These are phyloP conservation scores for Trichosporon asahii DNA, from an alignment of 1,284 basidiomycete species.

Conservation along the genomic window DNA sequence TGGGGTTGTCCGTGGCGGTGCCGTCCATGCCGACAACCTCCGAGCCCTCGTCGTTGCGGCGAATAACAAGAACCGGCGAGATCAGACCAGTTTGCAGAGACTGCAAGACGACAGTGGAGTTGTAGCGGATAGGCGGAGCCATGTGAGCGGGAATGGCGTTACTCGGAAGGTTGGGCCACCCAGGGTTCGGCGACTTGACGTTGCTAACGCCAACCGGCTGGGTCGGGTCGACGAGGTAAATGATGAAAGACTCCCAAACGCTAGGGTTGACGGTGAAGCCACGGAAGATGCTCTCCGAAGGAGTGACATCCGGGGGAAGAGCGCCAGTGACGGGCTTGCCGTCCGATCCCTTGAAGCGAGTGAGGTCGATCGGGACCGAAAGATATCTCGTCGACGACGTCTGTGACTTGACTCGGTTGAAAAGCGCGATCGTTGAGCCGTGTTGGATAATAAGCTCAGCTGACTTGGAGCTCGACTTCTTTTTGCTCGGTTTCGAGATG, in stretches of 20 bases:
- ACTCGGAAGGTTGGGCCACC: slow-evolving; percentile 68
- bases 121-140: slow-evolving; percentile 76
- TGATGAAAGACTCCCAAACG: slow-evolving; percentile 76
- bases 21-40: slow-evolving; percentile 77
- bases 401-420: slow-evolving; percentile 89
- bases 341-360: slow-evolving; percentile 85
- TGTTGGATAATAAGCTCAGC: slow-evolving; percentile 91
- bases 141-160: slow-evolving; percentile 66
- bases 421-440: slow-evolving; percentile 89
- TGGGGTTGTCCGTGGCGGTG: slow-evolving; percentile 24
- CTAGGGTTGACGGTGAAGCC: slow-evolving; percentile 54
- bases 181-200: slow-evolving; percentile 63
- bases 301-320: slow-evolving; percentile 19
- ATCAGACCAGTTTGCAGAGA: slow-evolving; percentile 90
- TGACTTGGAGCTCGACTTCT: slow-evolving; percentile 88
- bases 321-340: slow-evolving; percentile 76
- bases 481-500: slow-evolving; percentile 94
- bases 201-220: slow-evolving; percentile 71
- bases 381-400: slow-evolving; percentile 94
- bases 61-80: slow-evolving; percentile 86
- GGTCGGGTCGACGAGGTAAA: slow-evolving; percentile 69
- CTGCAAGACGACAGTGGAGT: slow-evolving; percentile 90
- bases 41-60: slow-evolving; percentile 86
- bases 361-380: slow-evolving; percentile 84
- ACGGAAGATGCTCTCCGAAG: slow-evolving; percentile 26